phyloP scores from a whole-genome alignment of 208 protist species.

The Leishmania lainsoni region DNA sequence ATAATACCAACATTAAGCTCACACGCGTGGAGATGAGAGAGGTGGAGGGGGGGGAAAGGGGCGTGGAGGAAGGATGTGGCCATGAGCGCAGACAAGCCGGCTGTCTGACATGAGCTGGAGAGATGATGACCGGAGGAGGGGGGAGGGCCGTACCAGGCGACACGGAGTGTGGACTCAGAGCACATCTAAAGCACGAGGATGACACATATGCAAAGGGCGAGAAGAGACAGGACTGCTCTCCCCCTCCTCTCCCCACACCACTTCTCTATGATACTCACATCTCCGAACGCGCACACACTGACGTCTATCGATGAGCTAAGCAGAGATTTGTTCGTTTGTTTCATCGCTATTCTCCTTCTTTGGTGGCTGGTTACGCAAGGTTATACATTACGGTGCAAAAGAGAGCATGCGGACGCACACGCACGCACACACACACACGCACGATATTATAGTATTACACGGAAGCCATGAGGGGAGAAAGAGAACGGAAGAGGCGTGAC shows the following conservation, averaged over 20 bases:
- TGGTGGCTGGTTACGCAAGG: neutral
- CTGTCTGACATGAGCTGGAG: neutral
- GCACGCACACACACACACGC: neutral
- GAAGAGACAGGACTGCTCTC: too few relatives aligned
- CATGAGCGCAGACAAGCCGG: neutral
- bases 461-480: neutral
- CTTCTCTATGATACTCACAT: too few relatives aligned
- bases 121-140: neutral
- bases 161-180: neutral
- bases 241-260: too few relatives aligned
- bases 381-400: neutral
- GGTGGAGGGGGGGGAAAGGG: neutral
- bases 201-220: neutral
- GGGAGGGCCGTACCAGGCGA: neutral
- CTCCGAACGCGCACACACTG: too few relatives aligned
- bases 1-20: neutral
- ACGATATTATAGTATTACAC: neutral
- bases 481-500: neutral
- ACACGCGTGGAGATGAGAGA: neutral
- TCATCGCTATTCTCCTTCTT: neutral
- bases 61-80: too few relatives aligned
- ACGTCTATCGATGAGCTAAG: neutral
- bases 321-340: neutral
- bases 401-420: neutral
- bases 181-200: neutral